A percentile compares a stretch with the other conserved stretches of the same genome.
phyloP scores from a whole-genome alignment of 306 rosid genomes.

The Begonia peltatifolia region DNA sequence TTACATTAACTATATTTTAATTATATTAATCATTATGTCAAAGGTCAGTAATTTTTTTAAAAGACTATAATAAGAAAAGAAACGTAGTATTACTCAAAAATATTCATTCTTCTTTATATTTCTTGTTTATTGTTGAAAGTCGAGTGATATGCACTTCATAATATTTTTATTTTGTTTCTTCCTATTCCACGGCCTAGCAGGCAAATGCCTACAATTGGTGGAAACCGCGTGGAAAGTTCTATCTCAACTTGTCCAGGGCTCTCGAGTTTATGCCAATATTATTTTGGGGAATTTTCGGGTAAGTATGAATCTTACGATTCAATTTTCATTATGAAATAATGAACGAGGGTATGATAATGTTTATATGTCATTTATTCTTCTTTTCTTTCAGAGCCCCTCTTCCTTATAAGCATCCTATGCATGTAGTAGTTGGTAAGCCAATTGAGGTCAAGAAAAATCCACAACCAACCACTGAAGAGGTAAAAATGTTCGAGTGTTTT shows the following conservation, averaged over 20 bases:
- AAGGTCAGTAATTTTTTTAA: no score
- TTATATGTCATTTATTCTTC: not conserved
- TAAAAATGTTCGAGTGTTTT: constrained; percentile 5
- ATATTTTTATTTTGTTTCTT: no score
- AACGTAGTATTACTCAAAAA: no score
- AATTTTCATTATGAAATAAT: no score
- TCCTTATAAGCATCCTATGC: constrained; percentile 58
- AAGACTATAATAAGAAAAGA: no score
- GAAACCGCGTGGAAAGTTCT: constrained; percentile 65
- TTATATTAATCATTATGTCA: no score
- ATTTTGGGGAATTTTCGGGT: constrained; percentile 93
- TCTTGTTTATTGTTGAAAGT: no score
- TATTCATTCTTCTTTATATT: no score
- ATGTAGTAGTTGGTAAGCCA: constrained; percentile 79
- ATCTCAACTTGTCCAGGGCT: constrained; percentile 48
- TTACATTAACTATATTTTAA: no score
- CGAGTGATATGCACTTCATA: no score
- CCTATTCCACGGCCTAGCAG: constrained; percentile 11
- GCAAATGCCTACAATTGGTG: constrained; percentile 75
- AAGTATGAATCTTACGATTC: no score
- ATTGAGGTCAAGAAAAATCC: constrained; percentile 55
- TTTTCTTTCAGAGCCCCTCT: constrained; percentile 51
- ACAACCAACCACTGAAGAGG: constrained; percentile 56
- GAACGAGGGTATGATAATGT: no score
- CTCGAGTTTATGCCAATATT: constrained; percentile 65